These are phyloP conservation scores for Trametes elegans DNA, from an alignment of 768 basidiomycete species.

Conservation along the genomic window DNA sequence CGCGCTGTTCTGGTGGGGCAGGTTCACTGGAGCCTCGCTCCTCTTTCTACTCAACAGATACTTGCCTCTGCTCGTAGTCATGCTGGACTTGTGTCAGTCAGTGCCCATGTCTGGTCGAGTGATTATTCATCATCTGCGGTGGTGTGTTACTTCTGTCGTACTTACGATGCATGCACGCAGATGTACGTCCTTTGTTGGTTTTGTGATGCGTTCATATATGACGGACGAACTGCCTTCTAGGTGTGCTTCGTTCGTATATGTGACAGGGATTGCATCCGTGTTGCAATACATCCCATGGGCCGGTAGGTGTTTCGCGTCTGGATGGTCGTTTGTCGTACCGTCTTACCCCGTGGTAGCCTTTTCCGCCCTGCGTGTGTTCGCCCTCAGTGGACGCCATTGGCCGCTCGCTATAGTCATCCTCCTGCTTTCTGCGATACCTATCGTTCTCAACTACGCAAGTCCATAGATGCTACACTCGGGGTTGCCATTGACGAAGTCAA, in stretches of 20 bases:
- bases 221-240: neutral
- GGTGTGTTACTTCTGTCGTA: neutral
- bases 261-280: neutral
- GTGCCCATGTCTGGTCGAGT: neutral
- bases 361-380: neutral
- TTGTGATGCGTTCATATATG: too few relatives aligned
- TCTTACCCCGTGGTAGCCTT: neutral
- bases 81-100: neutral
- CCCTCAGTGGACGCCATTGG: neutral
- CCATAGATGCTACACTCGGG: too few relatives aligned
- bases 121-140: neutral
- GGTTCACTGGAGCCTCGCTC: slow-evolving; percentile 8
- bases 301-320: neutral
- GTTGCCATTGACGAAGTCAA: neutral
- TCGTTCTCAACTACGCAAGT: neutral
- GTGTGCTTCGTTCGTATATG: neutral
- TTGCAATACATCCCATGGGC: neutral
- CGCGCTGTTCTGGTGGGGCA: slow-evolving; percentile 11
- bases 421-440: neutral
- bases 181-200: neutral
- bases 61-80: neutral
- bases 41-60: slow-evolving; percentile 13
- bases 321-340: neutral
- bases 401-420: neutral
- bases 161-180: neutral